phyloP scores from a whole-genome alignment of 345 rosid species.

The Cardiospermum halicacabum region DNA sequence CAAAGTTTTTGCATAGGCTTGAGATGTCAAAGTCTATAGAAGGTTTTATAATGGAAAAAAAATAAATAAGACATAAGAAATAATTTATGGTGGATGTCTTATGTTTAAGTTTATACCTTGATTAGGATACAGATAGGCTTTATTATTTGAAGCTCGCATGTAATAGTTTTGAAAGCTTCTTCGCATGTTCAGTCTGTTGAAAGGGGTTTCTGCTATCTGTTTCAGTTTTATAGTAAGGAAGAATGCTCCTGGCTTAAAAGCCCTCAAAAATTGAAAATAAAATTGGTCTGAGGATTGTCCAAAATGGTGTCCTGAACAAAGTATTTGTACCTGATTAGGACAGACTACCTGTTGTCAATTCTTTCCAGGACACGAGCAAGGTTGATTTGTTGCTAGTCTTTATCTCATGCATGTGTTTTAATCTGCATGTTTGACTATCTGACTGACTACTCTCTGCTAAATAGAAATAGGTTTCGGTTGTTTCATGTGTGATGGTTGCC shows the following conservation, averaged over 20 bases:
- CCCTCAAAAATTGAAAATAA: conserved; percentile 82
- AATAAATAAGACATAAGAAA: too few species aligned
- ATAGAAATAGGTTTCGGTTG: conserved; percentile 63
- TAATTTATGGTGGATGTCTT: too few species aligned
- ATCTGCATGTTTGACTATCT: background rate
- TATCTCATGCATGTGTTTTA: background rate
- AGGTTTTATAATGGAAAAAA: too few species aligned
- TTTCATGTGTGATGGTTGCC: conserved; percentile 89
- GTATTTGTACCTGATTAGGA: conserved; percentile 92
- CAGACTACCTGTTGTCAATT: conserved; percentile 76
- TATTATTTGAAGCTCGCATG: background rate
- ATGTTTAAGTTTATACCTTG: background rate
- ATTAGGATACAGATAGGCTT: background rate
- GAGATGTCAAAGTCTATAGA: too few species aligned
- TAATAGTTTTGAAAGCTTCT: background rate
- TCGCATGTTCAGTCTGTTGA: conserved; percentile 3
- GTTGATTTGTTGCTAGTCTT: conserved; percentile 28
- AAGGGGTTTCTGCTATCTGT: conserved; percentile 13
- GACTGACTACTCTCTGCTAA: conserved; percentile 4
- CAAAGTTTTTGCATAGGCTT: too few species aligned
- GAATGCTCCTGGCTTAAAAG: conserved; percentile 85
- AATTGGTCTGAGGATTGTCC: conserved; percentile 92
- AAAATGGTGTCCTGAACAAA: conserved; percentile 80
- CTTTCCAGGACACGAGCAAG: conserved; percentile 91
- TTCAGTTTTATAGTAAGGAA: conserved; percentile 82